Evolutionary conservation across 2,329 filamentous ascomycete genomes (phyloP), one percentile per base, ranked within the genome.

Genomic region (Capronia americana): DNA sequence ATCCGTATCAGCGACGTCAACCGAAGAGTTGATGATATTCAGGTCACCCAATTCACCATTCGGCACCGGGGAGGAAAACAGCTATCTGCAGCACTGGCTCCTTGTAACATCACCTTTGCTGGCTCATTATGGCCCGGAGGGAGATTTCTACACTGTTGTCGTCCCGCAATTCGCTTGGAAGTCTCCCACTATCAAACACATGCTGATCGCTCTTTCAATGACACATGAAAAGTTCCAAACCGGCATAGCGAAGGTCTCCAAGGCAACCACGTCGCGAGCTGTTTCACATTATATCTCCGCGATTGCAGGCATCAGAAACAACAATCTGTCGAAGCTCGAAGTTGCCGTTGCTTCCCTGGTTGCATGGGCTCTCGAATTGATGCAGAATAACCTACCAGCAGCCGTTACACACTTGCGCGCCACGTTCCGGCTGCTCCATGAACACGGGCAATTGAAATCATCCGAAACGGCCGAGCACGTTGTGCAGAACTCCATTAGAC

Each of bases 171-270:
- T 67, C 23, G 59, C 65, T 6, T 61, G 38, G 26, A 24, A 44
- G 23, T 64, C 57, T 14, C 41, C 61, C 23, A 14, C 53, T 0
- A 44, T 67, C 26, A 62, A 50, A 14, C 57, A 60, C 11, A 64
- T 67, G 51, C 61, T 67, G 38, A 20, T 67, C 17, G 57, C 65
- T 11, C 26, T 62, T 11, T 64, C 63, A 34, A 58, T 57, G 41
- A 61, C 57, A 6, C 50, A 62, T 23, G 44, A 53, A n/a, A 60
- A 57, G 56, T 57, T 41, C n/a, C 51, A 57, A 1, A 57, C 59
- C 14, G 55, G 38, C 8, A 26, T 66, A 4, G 30, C 28, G 4
- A 24, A 17, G 8, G 48, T 30, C 20, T 26, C 51, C 12, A 24
- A 24, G 2, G 38, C 55, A 26, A 34, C 46, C 5, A 46, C 56